Percentiles rank a stretch among this genome's conserved stretches.
Conservation (phyloP, 257 asterid species). For the Fraxinus americana region DNA sequence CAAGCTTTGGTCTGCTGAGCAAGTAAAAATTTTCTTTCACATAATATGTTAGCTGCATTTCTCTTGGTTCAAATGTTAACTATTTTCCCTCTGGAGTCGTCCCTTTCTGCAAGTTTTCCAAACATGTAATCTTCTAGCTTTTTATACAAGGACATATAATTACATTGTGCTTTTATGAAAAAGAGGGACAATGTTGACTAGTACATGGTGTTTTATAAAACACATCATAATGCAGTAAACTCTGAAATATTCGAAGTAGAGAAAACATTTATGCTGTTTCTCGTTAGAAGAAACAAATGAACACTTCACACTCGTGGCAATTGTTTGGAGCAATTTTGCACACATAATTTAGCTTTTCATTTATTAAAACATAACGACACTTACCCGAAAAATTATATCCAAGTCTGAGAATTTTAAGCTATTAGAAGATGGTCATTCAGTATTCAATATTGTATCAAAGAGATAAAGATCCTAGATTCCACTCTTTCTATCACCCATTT, state of each 20-base stretch:
- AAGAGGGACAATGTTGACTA: background rate
- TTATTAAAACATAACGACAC: background rate
- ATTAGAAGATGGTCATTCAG: background rate
- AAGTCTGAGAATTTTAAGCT: background rate
- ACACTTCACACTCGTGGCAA: background rate
- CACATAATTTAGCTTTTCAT: background rate
- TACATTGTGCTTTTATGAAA: background rate
- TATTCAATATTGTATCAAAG: background rate
- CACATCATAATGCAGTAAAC: background rate
- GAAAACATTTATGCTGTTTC: background rate
- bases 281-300: background rate
- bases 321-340: background rate
- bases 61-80: background rate
- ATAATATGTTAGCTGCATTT: conserved; percentile 14
- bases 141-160: background rate
- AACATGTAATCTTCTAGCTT: background rate
- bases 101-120: background rate
- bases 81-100: background rate
- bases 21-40: conserved; percentile 45
- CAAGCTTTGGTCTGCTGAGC: conserved; percentile 93
- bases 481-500: background rate
- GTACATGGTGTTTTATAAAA: background rate
- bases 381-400: background rate
- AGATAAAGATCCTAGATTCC: background rate
- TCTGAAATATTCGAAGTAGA: background rate